Evolutionary conservation across 192 early-diverging fungal species (phyloP).

Genomic region (Allomyces javanicus): DNA sequence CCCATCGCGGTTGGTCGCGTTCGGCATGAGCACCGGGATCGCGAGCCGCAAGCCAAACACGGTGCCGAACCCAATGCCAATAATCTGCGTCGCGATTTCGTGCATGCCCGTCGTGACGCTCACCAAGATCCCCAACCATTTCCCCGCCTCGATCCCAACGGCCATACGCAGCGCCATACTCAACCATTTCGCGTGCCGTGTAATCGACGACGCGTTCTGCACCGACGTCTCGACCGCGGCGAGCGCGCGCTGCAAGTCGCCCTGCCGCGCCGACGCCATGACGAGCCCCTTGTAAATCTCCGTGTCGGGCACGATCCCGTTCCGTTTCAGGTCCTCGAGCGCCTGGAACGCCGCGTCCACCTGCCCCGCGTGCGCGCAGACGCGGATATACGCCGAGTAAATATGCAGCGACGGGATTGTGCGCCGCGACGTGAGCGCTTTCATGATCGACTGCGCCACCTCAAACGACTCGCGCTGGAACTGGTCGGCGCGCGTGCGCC

Average conservation of each 20-base stretch:
- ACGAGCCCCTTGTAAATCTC: background rate
- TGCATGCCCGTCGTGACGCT: background rate
- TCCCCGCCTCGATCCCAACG: background rate
- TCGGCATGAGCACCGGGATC: background rate
- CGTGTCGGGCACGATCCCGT: background rate
- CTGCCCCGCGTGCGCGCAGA: background rate
- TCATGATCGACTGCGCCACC: background rate
- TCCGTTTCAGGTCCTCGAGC: background rate
- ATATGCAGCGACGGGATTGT: background rate
- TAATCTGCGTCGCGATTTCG: background rate
- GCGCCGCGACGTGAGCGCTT: background rate
- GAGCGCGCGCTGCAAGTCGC: background rate
- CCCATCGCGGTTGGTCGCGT: too few relatives aligned
- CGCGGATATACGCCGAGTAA: background rate
- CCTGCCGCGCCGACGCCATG: background rate
- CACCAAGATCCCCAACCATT: background rate
- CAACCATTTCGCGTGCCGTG: background rate
- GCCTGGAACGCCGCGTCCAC: background rate
- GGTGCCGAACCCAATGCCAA: background rate
- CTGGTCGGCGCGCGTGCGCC: background rate
- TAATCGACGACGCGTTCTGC: background rate
- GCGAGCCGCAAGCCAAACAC: background rate
- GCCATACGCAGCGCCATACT: background rate
- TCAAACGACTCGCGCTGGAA: background rate
- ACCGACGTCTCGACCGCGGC: background rate